Conservation (phyloP, 1,284 basidiomycete genomes). For the Irpex sp. region DNA sequence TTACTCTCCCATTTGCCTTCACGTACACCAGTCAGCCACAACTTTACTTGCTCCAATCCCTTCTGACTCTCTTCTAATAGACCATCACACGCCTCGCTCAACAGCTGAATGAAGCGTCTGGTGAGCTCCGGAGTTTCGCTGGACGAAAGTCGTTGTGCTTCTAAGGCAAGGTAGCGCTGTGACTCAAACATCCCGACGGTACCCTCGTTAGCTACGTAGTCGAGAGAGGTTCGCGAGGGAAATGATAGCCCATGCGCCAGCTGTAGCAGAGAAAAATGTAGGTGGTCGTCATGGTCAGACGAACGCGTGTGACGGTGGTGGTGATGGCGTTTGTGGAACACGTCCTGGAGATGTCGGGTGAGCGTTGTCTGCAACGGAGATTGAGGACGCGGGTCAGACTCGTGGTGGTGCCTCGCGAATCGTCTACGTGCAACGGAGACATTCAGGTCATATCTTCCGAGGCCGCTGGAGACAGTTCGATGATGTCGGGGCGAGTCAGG, state of each 20-base stretch:
- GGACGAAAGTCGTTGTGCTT: constrained; percentile 53
- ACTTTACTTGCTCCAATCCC: constrained; percentile 43
- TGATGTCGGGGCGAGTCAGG: not conserved
- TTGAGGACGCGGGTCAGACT: not conserved
- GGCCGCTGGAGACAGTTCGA: not conserved
- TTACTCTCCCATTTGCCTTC: constrained; percentile 37
- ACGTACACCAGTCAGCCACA: constrained; percentile 50
- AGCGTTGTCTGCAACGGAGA: constrained; percentile 19
- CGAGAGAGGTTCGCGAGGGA: constrained; percentile 10
- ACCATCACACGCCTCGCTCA: constrained; percentile 56
- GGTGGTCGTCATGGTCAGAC: constrained; percentile 21
- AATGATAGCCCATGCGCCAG: constrained; percentile 22
- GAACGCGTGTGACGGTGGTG: constrained; percentile 14
- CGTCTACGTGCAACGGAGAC: constrained; percentile 1
- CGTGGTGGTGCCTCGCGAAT: not conserved
- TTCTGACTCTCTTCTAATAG: constrained; percentile 47
- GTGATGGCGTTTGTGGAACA: not conserved
- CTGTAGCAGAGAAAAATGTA: constrained; percentile 27
- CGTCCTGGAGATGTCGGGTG: constrained; percentile 18
- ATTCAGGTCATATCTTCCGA: not conserved
- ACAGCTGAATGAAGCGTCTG: constrained; percentile 45
- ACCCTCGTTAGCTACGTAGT: constrained; percentile 35
- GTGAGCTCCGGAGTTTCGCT: constrained; percentile 50
- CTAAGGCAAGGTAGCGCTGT: constrained; percentile 75
- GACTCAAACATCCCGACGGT: constrained; percentile 83